Evolutionary conservation across 2,329 filamentous ascomycete genomes (phyloP).

Genomic region (Blastomyces gilchristii): DNA sequence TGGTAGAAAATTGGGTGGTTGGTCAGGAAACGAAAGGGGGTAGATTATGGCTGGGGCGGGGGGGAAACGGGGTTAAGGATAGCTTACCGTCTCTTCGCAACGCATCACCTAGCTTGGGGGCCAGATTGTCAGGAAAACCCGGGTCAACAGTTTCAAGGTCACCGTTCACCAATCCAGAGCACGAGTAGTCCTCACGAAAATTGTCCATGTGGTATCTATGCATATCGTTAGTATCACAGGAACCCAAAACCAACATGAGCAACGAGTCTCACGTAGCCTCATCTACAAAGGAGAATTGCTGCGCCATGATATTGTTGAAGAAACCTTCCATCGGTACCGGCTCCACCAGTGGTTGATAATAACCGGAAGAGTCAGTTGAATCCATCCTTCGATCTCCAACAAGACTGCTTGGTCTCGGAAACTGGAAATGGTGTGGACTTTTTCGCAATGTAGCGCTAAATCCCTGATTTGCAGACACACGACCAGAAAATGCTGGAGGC

Average conservation of each 20-base stretch:
- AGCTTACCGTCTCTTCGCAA: neutral
- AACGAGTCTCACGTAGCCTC: neutral
- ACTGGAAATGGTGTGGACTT: neutral
- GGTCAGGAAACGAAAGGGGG: neutral
- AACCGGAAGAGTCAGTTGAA: neutral
- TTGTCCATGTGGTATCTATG: neutral
- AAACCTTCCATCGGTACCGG: neutral
- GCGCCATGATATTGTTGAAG: neutral
- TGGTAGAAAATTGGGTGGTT: neutral
- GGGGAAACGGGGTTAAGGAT: neutral
- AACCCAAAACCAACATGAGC: neutral
- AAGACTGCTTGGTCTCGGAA: neutral
- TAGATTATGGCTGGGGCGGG: neutral
- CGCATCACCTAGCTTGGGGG: neutral
- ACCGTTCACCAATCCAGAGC: neutral
- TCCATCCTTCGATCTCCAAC: neutral
- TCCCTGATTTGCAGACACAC: neutral
- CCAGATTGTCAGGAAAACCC: neutral
- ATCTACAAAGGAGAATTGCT: neutral
- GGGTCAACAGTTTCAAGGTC: neutral
- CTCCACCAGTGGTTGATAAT: neutral
- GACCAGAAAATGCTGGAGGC: neutral
- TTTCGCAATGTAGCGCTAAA: neutral
- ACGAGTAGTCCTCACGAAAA: neutral
- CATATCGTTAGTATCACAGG: neutral